Evolutionary conservation across 169 alveolate genomes (phyloP), one percentile per base, ranked within the genome.

Genomic region (Plasmodium billcollinsi): DNA sequence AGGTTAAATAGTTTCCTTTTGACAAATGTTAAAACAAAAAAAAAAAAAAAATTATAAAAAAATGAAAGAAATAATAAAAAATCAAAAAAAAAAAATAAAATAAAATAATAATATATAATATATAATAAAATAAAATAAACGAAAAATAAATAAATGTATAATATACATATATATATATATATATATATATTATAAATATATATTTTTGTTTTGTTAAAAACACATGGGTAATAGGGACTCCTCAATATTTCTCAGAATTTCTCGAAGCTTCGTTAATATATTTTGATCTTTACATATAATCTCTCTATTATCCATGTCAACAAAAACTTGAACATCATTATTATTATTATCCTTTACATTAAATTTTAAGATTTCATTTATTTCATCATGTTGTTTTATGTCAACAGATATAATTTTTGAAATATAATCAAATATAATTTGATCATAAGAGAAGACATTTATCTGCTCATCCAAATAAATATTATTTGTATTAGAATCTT

Each of bases 151-250:
- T 6, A 62, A 4, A 62, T 18, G 71, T 14, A 5, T 20, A 20
- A 7, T 54, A 62, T 62, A 62, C 12, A 70, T 45, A 12, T 69
- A 70, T 62, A n/a, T 58, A 24, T 72, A 52, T n/a, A n/a, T n/a
- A n/a, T n/a, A n/a, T n/a, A n/a, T n/a, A n/a, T n/a, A n/a, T n/a
- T n/a, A n/a, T n/a, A n/a, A n/a, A n/a, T 71, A 21, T 56, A 8
- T 52, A 20, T 12, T 7, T 4, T 66, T n/a, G n/a, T n/a, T 2
- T 14, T 39, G 11, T 61, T 62, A 80, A 58, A 80, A 80, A 61
- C 83, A 80, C 90, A 80, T 80, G 39, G 90, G 90, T 15, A 80
- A 24, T 43, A 80, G 18, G 8, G 90, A 50, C 45, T 80, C 90
- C 61, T 80, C 90, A 20, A 80, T 69, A 54, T 80, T 80, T 80